A percentile compares a stretch with the other conserved stretches of the same genome.
phyloP scores from a whole-genome alignment of 106 monocot genomes.

The Alisma plantagoaquatica region DNA sequence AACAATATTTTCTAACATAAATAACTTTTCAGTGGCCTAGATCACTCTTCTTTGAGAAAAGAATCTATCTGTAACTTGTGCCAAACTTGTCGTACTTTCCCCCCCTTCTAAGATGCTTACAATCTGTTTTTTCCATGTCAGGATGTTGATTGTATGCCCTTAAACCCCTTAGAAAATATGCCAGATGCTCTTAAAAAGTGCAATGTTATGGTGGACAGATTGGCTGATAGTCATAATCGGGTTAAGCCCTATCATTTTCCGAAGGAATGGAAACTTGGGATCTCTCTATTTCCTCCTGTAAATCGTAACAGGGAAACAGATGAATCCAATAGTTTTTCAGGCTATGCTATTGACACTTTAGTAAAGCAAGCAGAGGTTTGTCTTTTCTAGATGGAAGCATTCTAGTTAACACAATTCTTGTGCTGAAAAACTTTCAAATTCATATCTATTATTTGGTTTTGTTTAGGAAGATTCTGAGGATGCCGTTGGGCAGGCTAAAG shows the following conservation, averaged over 20 bases:
- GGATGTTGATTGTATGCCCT: slow-evolving; percentile 95
- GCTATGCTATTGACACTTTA: slow-evolving; percentile 63
- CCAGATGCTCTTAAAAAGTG: slow-evolving; percentile 66
- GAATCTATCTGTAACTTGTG: too few species aligned
- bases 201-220: slow-evolving; percentile 34
- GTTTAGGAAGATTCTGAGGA: slow-evolving; percentile 88
- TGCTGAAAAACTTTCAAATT: too few species aligned
- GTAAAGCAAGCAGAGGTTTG: slow-evolving; percentile 94
- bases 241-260: slow-evolving; percentile 31
- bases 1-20: too few species aligned
- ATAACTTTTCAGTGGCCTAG: too few species aligned
- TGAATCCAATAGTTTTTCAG: slow-evolving; percentile 19
- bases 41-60: too few species aligned
- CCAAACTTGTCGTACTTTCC: too few species aligned
- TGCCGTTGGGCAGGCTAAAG: slow-evolving; percentile 78
- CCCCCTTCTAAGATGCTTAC: too few species aligned
- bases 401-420: too few species aligned
- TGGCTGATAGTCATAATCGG: slow-evolving; percentile 38
- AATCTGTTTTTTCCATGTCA: too few species aligned
- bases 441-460: too few species aligned
- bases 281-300: slow-evolving; percentile 20
- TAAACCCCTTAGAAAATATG: slow-evolving; percentile 67
- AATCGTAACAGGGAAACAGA: slow-evolving; percentile 32
- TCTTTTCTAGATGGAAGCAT: too few species aligned
- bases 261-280: slow-evolving; percentile 44